Conservation (phyloP, 371 early-diverging fungal genomes). For the Dinochytrium kinnereticum region DNA sequence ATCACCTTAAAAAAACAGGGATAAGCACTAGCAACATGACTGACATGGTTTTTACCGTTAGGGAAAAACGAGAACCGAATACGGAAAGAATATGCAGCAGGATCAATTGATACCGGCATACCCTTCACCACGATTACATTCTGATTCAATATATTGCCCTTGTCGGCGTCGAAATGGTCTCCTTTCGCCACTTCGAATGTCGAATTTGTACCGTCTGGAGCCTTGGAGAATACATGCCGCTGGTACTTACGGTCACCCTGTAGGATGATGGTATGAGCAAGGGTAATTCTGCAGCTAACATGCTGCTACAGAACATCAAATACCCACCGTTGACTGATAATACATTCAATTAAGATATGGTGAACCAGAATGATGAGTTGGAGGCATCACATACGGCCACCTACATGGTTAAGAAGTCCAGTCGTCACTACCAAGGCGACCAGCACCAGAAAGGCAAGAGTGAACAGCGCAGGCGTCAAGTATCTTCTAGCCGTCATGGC, state of each 20-base stretch:
- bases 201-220: constrained; percentile 1
- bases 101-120: not conserved
- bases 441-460: not conserved
- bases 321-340: not conserved
- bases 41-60: not conserved
- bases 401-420: not conserved
- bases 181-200: not conserved
- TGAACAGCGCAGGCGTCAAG: not conserved
- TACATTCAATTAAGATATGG: not conserved
- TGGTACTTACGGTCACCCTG: not conserved
- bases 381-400: not conserved
- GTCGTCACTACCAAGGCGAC: not conserved
- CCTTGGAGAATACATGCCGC: not conserved
- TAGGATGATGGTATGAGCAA: not conserved
- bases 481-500: not conserved
- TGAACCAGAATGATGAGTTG: not conserved
- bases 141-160: not conserved
- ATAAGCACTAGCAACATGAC: not conserved
- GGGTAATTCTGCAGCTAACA: not conserved
- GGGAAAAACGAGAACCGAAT: constrained; percentile 1
- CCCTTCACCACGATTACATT: not conserved
- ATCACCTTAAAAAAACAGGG: not conserved
- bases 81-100: not conserved
- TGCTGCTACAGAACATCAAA: not conserved
- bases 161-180: not conserved